Conservation (phyloP, 352 stramenopile species). For the Globisporangium parvum region DNA sequence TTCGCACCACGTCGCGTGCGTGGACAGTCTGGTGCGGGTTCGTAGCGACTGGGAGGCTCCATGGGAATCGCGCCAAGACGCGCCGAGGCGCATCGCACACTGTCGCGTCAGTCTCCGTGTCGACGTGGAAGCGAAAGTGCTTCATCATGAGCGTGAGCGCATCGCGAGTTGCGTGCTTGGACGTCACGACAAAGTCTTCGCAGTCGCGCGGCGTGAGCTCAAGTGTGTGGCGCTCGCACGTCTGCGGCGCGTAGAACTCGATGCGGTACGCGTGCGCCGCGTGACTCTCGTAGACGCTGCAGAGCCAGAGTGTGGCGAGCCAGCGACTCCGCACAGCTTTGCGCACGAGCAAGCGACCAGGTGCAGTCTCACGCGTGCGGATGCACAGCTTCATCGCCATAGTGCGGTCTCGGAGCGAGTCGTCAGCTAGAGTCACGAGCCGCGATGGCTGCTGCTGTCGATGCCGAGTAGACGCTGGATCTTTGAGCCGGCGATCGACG, state of each 20-base stretch:
- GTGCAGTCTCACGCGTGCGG: slow-evolving; percentile 14
- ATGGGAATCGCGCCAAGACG: slow-evolving; percentile 37
- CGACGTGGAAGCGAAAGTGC: slow-evolving; percentile 22
- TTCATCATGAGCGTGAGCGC: slow-evolving; percentile 15
- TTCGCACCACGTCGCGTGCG: slow-evolving; percentile 28
- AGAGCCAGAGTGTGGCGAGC: slow-evolving; percentile 23
- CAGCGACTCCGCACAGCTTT: slow-evolving; percentile 26
- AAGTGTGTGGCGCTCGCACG: slow-evolving; percentile 14
- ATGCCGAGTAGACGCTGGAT: too few relatives aligned
- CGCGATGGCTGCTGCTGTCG: too few relatives aligned
- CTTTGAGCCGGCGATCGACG: too few relatives aligned
- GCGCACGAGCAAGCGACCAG: slow-evolving; percentile 27
- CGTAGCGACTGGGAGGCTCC: slow-evolving; percentile 26
- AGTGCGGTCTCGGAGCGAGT: background rate
- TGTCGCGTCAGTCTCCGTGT: slow-evolving; percentile 8
- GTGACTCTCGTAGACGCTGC: slow-evolving; percentile 25
- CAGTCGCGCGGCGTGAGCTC: slow-evolving; percentile 19
- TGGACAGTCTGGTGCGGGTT: slow-evolving; percentile 34
- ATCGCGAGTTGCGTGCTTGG: slow-evolving; percentile 4
- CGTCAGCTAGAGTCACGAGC: background rate
- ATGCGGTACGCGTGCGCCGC: slow-evolving; percentile 14
- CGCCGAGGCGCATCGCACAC: slow-evolving; percentile 13
- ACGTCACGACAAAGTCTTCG: slow-evolving; percentile 19
- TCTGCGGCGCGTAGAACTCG: slow-evolving; percentile 39
- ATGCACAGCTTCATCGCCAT: slow-evolving; percentile 20